A percentile compares a stretch with the other conserved stretches of the same genome.
These are phyloP conservation scores for Boletus eberwhitei DNA, from an alignment of 768 basidiomycete genomes.

Conservation along the genomic window DNA sequence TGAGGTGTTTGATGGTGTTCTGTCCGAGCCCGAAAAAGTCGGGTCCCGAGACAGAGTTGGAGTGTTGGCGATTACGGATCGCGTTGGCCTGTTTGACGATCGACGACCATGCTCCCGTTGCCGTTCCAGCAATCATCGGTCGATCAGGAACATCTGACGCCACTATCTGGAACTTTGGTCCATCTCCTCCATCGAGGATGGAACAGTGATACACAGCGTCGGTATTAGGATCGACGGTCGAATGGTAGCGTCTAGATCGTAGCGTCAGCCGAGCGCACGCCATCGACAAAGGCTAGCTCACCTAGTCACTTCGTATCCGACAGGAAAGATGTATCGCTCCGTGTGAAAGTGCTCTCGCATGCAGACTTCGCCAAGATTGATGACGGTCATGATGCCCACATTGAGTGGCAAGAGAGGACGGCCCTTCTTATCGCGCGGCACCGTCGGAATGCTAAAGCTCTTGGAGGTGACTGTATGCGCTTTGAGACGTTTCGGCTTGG, in stretches of 20 bases:
- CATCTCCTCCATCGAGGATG: constrained; percentile 81
- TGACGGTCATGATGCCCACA: constrained; percentile 85
- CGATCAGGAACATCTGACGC: constrained; percentile 68
- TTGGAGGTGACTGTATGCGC: constrained; percentile 78
- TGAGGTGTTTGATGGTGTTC: constrained; percentile 85
- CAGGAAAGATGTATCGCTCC: constrained; percentile 85
- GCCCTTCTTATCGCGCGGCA: constrained; percentile 69
- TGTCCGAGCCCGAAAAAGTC: constrained; percentile 87
- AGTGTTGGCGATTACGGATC: constrained; percentile 77
- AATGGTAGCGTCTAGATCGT: constrained; percentile 64
- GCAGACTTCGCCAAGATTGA: constrained; percentile 70
- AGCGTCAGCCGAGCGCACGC: constrained; percentile 1
- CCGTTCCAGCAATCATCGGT: constrained; percentile 79
- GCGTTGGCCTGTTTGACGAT: constrained; percentile 82
- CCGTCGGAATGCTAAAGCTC: constrained; percentile 72
- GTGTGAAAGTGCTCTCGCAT: constrained; percentile 85
- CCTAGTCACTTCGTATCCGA: constrained; percentile 83
- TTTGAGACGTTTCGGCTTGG: constrained; percentile 76
- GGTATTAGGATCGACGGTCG: constrained; percentile 60
- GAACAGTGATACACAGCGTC: constrained; percentile 81
- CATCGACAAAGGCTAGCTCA: constrained; percentile 29
- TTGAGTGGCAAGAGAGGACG: constrained; percentile 74
- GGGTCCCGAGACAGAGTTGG: constrained; percentile 83
- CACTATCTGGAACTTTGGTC: constrained; percentile 82
- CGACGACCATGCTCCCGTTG: constrained; percentile 82